Base-by-base conservation (phyloP, 345 rosid species). In the Excoecaria cochinchinensis region DNA sequence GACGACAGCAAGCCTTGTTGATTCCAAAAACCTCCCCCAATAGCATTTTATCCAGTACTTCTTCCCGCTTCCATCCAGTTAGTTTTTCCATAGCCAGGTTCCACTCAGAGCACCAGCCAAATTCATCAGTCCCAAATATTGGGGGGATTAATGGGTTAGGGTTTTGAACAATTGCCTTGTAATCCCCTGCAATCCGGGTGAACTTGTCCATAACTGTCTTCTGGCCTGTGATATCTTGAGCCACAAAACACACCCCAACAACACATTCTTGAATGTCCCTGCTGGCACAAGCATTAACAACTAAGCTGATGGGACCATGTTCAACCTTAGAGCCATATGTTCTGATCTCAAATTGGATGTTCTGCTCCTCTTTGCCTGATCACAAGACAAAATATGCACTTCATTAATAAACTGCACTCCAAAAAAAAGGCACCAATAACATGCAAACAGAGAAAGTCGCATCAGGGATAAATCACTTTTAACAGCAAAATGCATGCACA, bases 91-190 rank as follows among this genome's bases (percentile, higher is more conserved):
- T 94, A n/a, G 97, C 92, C 5, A 88, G 88, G 81, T 94, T 94
- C 99, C 99, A 94, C 85, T 95, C 99, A 0, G 95, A 91, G 80
- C 99, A 95, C 97, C 97, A 92, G 6, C 99, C 99, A 12, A 95
- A 91, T 75, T 92, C 97, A 75, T 95, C 97, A 0, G 88, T 81
- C 39, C 97, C 97, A 46, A 95, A 95, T 62, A 95, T 90, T 21
- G 99, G 97, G 6, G 99, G 99, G 60, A 95, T 95, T 83, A 95
- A 78, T 16, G 97, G 99, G 85, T 86, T 95, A 50, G 94, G 97
- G 65, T 91, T 95, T 72, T 92, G 99, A 71, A 91, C 90, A 22
- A 95, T 92, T 36, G 99, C 92, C 78, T 87, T 92, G 85, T 95
- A 95, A 77, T 95, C 99, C 67, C 99, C 97, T 86, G 92, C 97